Percentiles rank a stretch among this genome's conserved stretches.
phyloP scores from a whole-genome alignment of 1,284 basidiomycete species.

The Cutaneotrichosporon dermatis region DNA sequence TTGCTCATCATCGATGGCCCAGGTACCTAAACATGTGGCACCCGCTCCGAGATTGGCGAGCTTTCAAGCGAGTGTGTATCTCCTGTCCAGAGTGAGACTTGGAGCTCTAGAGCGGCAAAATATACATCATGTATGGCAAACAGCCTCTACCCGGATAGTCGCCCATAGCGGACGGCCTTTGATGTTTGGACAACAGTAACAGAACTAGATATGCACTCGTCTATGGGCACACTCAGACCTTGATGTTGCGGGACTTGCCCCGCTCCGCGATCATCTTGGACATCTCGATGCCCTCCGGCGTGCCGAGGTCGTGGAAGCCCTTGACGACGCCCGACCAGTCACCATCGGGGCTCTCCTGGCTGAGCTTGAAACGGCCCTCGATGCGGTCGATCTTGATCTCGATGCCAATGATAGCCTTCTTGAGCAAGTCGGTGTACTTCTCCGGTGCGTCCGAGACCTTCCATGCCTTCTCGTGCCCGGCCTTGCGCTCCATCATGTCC shows the following conservation, averaged over 20 bases:
- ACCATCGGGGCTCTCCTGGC: constrained; percentile 42
- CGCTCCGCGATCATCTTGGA: constrained; percentile 35
- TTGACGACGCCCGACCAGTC: constrained; percentile 48
- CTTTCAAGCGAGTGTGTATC: too few relatives aligned
- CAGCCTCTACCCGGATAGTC: too few relatives aligned
- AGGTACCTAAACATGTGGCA: too few relatives aligned
- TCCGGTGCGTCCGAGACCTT: constrained; percentile 47
- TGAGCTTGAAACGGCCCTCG: constrained; percentile 50
- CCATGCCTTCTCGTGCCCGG: constrained; percentile 32
- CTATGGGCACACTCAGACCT: background rate
- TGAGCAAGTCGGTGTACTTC: constrained; percentile 44
- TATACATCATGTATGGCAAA: too few relatives aligned
- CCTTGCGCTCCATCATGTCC: constrained; percentile 24
- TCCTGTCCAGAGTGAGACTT: too few relatives aligned
- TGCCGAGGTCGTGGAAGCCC: constrained; percentile 39
- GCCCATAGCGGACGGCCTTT: too few relatives aligned
- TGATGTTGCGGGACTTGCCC: constrained; percentile 13
- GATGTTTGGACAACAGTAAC: too few relatives aligned
- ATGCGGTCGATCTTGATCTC: constrained; percentile 46
- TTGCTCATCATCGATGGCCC: too few relatives aligned
- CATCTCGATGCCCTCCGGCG: constrained; percentile 33
- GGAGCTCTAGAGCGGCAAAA: too few relatives aligned
- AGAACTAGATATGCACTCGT: too few relatives aligned
- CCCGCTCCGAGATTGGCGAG: too few relatives aligned
- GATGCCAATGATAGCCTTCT: constrained; percentile 49